Conservation (phyloP, 1,139 yeast species). For the Candida sanyaensis region DNA sequence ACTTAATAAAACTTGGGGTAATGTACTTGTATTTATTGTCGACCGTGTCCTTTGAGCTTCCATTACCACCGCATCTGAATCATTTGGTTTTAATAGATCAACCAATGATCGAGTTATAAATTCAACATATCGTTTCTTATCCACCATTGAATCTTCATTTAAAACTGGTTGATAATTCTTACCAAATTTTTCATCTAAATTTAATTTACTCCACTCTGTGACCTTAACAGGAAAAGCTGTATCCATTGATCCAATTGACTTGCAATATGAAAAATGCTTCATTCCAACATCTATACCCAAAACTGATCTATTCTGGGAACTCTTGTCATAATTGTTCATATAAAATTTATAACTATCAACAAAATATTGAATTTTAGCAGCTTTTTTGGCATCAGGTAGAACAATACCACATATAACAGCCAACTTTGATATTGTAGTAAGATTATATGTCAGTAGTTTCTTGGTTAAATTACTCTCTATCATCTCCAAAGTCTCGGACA, state of each 20-base stretch:
- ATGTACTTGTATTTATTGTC: conserved; percentile 30
- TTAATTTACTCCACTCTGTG: conserved; percentile 32
- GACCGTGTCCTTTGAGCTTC: conserved; percentile 46
- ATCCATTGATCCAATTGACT: conserved; percentile 15
- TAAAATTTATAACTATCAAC: conserved; percentile 22
- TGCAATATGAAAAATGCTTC: conserved; percentile 44
- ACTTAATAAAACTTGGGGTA: conserved; percentile 41
- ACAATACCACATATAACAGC: conserved; percentile 39
- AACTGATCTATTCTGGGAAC: conserved; percentile 16
- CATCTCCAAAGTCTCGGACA: background rate
- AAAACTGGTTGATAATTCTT: conserved; percentile 10
- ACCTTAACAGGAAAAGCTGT: conserved; percentile 9
- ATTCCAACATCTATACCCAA: conserved; percentile 41
- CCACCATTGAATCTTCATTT: conserved; percentile 20
- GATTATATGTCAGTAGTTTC: conserved; percentile 12
- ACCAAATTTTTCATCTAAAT: conserved; percentile 19
- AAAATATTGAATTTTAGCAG: conserved; percentile 25
- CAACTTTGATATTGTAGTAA: conserved; percentile 27
- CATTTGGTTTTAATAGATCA: conserved; percentile 11
- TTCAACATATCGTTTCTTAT: conserved; percentile 27
- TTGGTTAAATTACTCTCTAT: conserved; percentile 4
- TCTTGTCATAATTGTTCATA: conserved; percentile 11
- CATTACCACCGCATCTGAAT: conserved; percentile 27
- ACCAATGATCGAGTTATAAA: conserved; percentile 24
- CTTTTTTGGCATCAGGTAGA: conserved; percentile 25